Evolutionary conservation across 2,329 filamentous ascomycete species (phyloP).

Genomic region (Macrophomina pseudophaseolina): DNA sequence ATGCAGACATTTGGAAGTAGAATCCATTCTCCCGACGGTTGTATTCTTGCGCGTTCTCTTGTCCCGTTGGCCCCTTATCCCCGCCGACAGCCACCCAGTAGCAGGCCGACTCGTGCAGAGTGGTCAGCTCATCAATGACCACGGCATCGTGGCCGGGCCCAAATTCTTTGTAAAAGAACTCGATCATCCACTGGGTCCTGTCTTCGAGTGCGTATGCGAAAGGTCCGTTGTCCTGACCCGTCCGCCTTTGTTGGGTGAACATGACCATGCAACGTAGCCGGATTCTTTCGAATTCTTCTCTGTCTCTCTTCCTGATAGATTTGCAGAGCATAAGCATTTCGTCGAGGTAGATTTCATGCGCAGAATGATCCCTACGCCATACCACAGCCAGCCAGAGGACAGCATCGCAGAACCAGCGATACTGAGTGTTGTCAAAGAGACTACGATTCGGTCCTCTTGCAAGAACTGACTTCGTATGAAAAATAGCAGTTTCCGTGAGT

Average conservation of each 20-base stretch:
- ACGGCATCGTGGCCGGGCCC: background rate
- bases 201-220: background rate
- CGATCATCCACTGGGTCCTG: background rate
- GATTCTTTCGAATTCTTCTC: background rate
- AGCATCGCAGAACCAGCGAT: background rate
- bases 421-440: background rate
- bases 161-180: background rate
- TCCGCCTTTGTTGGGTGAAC: background rate
- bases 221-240: background rate
- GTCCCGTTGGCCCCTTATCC: background rate
- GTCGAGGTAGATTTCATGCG: background rate
- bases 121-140: background rate
- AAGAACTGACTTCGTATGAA: background rate
- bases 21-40: background rate
- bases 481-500: background rate
- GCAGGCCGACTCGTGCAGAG: background rate
- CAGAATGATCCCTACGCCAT: background rate
- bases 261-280: background rate
- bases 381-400: background rate
- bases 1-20: conserved; percentile 1
- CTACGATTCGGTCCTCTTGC: background rate
- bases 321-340: background rate
- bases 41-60: background rate
- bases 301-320: background rate
- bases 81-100: background rate